These are phyloP conservation scores for Verticillium albo-atrum DNA, from an alignment of 2,329 filamentous ascomycete genomes.

Conservation along the genomic window DNA sequence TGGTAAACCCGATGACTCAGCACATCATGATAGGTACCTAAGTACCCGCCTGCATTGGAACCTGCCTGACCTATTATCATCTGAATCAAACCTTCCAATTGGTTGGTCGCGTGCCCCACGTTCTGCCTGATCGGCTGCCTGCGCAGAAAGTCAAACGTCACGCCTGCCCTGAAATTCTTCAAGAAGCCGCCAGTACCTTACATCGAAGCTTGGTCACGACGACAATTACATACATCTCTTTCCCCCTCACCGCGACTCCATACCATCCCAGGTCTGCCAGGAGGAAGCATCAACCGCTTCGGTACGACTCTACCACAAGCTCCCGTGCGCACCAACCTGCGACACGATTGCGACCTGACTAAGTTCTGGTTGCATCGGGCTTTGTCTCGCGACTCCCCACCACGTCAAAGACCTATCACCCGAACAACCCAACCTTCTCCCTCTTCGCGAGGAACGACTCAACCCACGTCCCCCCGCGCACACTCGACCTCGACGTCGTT, in stretches of 20 bases:
- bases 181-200: not conserved
- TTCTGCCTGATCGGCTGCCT: slow-evolving; percentile 1
- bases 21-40: no score
- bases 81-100: not conserved
- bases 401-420: not conserved
- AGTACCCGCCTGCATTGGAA: no score
- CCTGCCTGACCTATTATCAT: not conserved
- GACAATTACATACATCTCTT: not conserved
- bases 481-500: not conserved
- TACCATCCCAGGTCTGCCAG: not conserved
- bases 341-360: not conserved
- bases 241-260: not conserved
- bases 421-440: not conserved
- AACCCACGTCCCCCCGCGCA: not conserved
- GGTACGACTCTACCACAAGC: not conserved
- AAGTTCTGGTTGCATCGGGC: not conserved
- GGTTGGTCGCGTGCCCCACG: not conserved
- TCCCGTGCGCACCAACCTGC: not conserved
- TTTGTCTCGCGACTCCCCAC: not conserved
- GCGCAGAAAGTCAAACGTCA: not conserved
- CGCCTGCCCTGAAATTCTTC: not conserved
- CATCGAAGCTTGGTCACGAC: not conserved
- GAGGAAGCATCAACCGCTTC: not conserved
- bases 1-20: not conserved
- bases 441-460: not conserved